Evolutionary conservation across 2,329 filamentous ascomycete genomes (phyloP), one percentile per base, ranked within the genome.

Genomic region (Nemania sp.): DNA sequence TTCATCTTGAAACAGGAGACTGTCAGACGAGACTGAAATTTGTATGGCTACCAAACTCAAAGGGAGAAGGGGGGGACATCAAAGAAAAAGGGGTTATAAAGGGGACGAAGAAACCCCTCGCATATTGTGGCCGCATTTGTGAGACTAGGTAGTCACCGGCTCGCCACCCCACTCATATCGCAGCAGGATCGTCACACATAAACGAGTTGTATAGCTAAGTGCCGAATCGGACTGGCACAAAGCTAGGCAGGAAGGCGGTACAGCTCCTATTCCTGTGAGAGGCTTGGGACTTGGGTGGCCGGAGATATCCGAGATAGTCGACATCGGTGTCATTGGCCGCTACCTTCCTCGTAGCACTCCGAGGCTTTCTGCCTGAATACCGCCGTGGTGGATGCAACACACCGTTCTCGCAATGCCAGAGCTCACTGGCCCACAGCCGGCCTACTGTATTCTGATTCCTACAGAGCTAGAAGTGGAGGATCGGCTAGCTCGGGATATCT

Each of bases 1-100:
- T 60, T 67, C 65, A 68, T 68, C 11, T 56, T 65, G 18, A 17
- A 49, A 17, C 40, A 45, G 20, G 40, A 35, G 39, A 39, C 52
- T 15, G 13, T 12, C 1, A 20, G 17, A 21, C 1, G 15, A 12
- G 10, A 17, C 12, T 32, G 25, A 10, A 29, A 2, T 29, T 42
- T 15, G n/a, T 17, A 10, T 13, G 13, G 3, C 9, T 13, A 21
- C 15, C 15, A 21, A 40, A 18, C 15, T 39, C 21, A 29, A 29
- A 17, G 43, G 10, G 32, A 1, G 18, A 34, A 5, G 11, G 13
- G 32, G 6, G 12, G 9, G 12, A 61, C 13, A 39, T 20, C 3
- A 25, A 32, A 21, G 20, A 17, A 11, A 29, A 9, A 18, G 35
- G 17, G 25, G 25, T 29, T 29, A 29, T 29, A 29, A 29, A 29